Evolutionary conservation across 2,329 filamentous ascomycete species (phyloP).

Genomic region (Stagonosporopsis rhizophila): DNA sequence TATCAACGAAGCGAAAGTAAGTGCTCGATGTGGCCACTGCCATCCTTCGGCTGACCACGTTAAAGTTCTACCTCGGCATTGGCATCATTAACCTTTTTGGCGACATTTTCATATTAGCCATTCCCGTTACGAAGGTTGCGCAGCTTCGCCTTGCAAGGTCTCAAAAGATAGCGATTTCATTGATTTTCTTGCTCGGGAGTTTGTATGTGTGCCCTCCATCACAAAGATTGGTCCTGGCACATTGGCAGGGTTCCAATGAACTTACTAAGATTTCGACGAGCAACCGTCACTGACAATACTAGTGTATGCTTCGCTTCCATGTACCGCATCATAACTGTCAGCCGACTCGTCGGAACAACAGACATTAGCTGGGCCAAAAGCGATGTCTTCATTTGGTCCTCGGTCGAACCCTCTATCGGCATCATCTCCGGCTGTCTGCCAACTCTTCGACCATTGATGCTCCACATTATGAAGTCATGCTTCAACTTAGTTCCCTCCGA

Average conservation of each 20-base stretch:
- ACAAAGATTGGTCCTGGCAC: no score
- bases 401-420: conserved; percentile 35
- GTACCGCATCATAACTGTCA: conserved; percentile 37
- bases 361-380: conserved; percentile 39
- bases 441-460: conserved; percentile 31
- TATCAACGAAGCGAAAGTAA: conserved; percentile 32
- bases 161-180: conserved; percentile 33
- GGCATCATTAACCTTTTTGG: conserved; percentile 37
- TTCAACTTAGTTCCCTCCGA: conserved; percentile 22
- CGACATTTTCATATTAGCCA: conserved; percentile 27
- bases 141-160: conserved; percentile 24
- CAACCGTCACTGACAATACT: not conserved
- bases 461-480: conserved; percentile 18
- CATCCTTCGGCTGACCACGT: not conserved
- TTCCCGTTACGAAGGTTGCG: conserved; percentile 21
- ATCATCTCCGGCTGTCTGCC: conserved; percentile 38
- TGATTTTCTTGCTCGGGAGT: conserved; percentile 36
- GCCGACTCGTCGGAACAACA: conserved; percentile 23
- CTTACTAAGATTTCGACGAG: not conserved
- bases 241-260: no score
- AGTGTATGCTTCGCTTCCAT: conserved; percentile 37
- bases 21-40: not conserved
- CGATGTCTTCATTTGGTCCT: conserved; percentile 40
- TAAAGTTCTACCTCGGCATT: conserved; percentile 33
- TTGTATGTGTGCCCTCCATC: conserved; percentile 25